A percentile compares a stretch with the other conserved stretches of the same genome.
phyloP scores from a whole-genome alignment of 2,329 filamentous ascomycete genomes.

The Delphinella strobiligena region DNA sequence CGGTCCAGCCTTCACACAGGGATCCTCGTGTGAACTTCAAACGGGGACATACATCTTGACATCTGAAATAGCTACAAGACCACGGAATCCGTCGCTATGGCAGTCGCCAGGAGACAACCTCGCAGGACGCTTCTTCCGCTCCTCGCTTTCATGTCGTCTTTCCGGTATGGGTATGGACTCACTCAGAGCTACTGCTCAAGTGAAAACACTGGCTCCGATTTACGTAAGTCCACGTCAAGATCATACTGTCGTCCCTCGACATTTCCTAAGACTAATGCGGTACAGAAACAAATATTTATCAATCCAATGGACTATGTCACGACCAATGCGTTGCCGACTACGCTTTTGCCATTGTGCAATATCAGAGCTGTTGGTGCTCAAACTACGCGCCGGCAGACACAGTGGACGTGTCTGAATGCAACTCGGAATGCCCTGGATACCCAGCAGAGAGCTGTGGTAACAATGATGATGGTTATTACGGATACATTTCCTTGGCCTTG shows the following conservation, averaged over 20 bases:
- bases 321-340: constrained; percentile 45
- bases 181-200: constrained; percentile 32
- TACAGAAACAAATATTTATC: constrained; percentile 28
- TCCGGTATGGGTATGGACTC: constrained; percentile 13
- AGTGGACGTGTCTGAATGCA: constrained; percentile 37
- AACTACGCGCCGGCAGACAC: constrained; percentile 47
- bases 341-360: constrained; percentile 58
- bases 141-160: constrained; percentile 5
- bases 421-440: constrained; percentile 55
- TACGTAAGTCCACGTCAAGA: too few species aligned
- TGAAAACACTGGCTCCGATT: constrained; percentile 29
- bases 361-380: constrained; percentile 60
- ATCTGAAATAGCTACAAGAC: background rate
- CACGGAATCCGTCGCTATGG: background rate
- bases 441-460: constrained; percentile 55
- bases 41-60: background rate
- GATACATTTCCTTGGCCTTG: constrained; percentile 48
- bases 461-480: constrained; percentile 39
- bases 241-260: background rate
- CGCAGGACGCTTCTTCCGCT: constrained; percentile 5
- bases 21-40: background rate
- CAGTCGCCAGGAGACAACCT: background rate
- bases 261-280: constrained; percentile 11
- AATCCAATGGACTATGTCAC: constrained; percentile 59
- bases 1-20: background rate